A percentile compares a stretch with the other conserved stretches of the same genome.
Evolutionary conservation across 2,329 filamentous ascomycete genomes (phyloP).

Genomic region (Talaromyces sp.): DNA sequence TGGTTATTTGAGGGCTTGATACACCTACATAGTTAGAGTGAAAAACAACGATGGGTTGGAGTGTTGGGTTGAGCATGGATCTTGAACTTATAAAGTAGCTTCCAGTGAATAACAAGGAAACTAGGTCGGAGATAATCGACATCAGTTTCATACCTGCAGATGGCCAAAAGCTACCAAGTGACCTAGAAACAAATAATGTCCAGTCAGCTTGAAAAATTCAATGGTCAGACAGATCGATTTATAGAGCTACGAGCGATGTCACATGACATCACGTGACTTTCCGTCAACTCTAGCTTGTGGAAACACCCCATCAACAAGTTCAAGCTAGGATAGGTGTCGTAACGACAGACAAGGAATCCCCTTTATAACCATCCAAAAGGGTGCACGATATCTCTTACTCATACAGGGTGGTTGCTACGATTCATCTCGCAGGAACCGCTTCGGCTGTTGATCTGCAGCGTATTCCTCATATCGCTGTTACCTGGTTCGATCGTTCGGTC

Average conservation of each 20-base stretch:
- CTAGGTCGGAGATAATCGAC: neutral
- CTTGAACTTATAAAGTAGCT: neutral
- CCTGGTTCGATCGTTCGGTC: neutral
- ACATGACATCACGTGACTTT: slow-evolving; percentile 1
- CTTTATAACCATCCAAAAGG: neutral
- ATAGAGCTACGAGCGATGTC: neutral
- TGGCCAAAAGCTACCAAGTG: neutral
- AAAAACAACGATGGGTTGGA: too few relatives aligned
- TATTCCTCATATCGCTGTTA: neutral
- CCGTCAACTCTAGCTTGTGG: neutral
- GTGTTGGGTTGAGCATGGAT: neutral
- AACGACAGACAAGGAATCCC: neutral
- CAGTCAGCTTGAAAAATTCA: too few relatives aligned
- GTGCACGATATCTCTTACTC: neutral
- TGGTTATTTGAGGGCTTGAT: too few relatives aligned
- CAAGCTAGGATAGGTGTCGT: neutral
- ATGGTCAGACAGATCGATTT: too few relatives aligned
- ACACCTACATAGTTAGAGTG: too few relatives aligned
- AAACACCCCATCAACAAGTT: neutral
- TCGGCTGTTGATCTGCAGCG: slow-evolving; percentile 1
- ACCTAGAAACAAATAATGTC: too few relatives aligned
- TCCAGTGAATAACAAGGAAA: neutral
- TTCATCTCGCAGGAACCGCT: slow-evolving; percentile 1
- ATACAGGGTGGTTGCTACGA: neutral
- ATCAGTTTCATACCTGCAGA: neutral